Evolutionary conservation across 2,329 filamentous ascomycete genomes (phyloP).

Genomic region (Trichoderma asperellum): DNA sequence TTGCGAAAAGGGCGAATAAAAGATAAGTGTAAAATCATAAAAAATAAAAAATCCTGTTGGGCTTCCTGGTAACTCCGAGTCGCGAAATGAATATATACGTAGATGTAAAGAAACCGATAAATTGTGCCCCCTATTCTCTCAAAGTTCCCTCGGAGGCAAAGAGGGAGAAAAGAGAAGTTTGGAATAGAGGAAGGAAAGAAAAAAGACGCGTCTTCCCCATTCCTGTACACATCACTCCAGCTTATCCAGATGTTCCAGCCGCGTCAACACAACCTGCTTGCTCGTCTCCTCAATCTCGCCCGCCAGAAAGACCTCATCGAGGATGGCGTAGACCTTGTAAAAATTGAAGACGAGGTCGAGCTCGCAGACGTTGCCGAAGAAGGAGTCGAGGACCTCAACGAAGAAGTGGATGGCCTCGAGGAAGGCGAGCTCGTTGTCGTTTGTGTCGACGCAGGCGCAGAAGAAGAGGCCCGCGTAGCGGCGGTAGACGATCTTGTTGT

Average conservation of each 20-base stretch:
- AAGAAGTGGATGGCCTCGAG: conserved; percentile 99
- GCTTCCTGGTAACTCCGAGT: conserved; percentile 5
- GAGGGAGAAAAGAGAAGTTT: background rate
- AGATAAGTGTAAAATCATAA: background rate
- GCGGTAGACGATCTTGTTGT: conserved; percentile 96
- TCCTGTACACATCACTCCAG: conserved; percentile 63
- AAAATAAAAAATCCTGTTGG: background rate
- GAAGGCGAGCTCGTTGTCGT: conserved; percentile 97
- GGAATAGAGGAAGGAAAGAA: background rate
- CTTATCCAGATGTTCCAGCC: conserved; percentile 94
- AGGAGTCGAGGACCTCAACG: conserved; percentile 96
- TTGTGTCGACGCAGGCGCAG: conserved; percentile 98
- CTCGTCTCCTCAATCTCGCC: conserved; percentile 99
- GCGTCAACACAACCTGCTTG: conserved; percentile 94
- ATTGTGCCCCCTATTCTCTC: background rate
- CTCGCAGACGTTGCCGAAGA: conserved; percentile 99
- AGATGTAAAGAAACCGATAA: background rate
- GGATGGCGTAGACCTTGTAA: conserved; percentile 92
- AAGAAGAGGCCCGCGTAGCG: conserved; percentile 98
- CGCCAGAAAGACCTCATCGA: conserved; percentile 96
- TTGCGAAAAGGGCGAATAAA: background rate
- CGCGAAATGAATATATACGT: background rate
- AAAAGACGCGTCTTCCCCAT: conserved; percentile 31
- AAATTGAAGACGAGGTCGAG: conserved; percentile 86
- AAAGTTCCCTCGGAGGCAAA: background rate